Evolutionary conservation across 169 alveolate species (phyloP).

Genomic region (Theileria annulata): DNA sequence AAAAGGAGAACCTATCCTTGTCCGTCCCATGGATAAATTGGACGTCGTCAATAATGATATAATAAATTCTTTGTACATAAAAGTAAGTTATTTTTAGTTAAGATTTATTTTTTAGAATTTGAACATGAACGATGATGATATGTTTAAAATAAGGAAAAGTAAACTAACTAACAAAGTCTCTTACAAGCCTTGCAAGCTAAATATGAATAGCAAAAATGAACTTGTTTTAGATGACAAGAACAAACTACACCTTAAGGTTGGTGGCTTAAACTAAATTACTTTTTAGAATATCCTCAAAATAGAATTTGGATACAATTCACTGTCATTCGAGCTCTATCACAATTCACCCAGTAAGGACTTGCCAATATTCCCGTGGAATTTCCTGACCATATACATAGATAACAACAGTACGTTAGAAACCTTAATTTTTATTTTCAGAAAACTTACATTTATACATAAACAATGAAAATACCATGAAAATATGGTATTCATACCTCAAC

Average conservation of each 20-base stretch:
- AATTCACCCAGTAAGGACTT: background rate
- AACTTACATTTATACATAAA: slow-evolving; percentile 2
- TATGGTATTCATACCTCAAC: slow-evolving; percentile 5
- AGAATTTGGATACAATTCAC: slow-evolving; percentile 18
- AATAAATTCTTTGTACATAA: background rate
- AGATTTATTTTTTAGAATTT: background rate
- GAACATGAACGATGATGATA: background rate
- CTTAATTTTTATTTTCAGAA: background rate
- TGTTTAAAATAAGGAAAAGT: background rate
- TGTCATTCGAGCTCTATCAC: background rate
- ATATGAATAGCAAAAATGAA: background rate
- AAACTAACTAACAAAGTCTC: background rate
- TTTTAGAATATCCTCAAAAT: slow-evolving; percentile 8
- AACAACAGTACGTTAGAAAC: background rate
- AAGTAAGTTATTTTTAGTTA: background rate
- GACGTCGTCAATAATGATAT: background rate
- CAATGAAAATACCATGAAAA: background rate
- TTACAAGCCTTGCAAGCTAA: background rate
- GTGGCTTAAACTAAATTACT: background rate
- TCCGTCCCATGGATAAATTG: background rate
- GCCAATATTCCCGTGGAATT: slow-evolving; percentile 16
- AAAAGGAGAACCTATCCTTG: background rate
- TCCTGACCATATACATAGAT: slow-evolving; percentile 6
- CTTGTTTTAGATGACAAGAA: background rate
- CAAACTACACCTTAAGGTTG: background rate